A percentile compares a stretch with the other conserved stretches of the same genome.
Evolutionary conservation across 164 flowering plant species (phyloP).

Genomic region (Platanus orientalis): DNA sequence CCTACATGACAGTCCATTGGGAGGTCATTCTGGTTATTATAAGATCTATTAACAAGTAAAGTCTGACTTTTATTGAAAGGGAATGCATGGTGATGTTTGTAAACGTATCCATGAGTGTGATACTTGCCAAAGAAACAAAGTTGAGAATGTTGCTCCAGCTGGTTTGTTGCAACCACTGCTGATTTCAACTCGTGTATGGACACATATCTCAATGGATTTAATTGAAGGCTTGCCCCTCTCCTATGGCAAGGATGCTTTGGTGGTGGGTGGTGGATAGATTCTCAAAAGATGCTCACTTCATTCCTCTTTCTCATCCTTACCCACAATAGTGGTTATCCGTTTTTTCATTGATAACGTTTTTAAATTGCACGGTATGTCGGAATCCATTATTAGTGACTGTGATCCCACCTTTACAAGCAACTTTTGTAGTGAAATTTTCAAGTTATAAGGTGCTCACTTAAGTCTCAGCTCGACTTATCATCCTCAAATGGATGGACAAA

Average conservation of each 20-base stretch:
- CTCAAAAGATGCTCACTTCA: background rate
- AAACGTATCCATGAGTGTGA: background rate
- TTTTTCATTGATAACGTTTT: background rate
- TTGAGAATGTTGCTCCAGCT: background rate
- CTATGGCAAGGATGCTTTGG: background rate
- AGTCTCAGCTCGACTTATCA: background rate
- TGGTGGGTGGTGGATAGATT: background rate
- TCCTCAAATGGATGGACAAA: too few relatives aligned
- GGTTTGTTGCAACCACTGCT: constrained; percentile 2
- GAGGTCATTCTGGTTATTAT: too few relatives aligned
- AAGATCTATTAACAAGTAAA: too few relatives aligned
- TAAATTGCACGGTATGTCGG: too few relatives aligned
- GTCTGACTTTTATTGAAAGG: background rate
- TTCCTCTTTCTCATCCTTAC: background rate
- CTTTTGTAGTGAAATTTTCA: too few relatives aligned
- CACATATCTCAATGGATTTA: background rate
- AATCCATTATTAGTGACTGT: too few relatives aligned
- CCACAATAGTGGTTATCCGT: background rate
- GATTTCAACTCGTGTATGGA: background rate
- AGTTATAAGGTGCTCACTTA: background rate
- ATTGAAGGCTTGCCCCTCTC: too few relatives aligned
- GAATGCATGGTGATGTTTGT: background rate
- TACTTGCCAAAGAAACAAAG: background rate
- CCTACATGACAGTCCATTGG: too few relatives aligned
- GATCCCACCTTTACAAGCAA: too few relatives aligned